Base-by-base conservation (phyloP, 2,329 filamentous ascomycete species). In the Fonsecaea pugnacius region DNA sequence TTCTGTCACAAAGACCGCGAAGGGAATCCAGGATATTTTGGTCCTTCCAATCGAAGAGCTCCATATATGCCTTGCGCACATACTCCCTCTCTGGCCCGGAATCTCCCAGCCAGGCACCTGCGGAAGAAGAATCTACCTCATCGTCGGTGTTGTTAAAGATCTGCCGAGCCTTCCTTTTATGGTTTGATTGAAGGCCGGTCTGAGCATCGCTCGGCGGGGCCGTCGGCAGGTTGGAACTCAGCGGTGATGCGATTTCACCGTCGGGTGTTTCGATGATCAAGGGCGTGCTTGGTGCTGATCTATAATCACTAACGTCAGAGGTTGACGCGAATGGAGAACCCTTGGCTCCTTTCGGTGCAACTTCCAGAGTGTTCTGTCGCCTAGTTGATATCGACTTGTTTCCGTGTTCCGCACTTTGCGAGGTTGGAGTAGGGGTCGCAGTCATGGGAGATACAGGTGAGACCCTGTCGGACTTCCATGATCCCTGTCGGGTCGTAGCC, bases 51-150 rank as follows among this genome's bases (percentile, higher is more conserved):
- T 97, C 89, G 75, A 94, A 97, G 10, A 97, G 81, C 66, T 92
- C 88, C 90, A 99, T 96, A 77, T 96, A 99, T 0, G 94, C 94
- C 69, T 83, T 82, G 55, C 87, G 78, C n/a, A 85, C 80, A 62
- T 79, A 78, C 48, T 78, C 78, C 70, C 84, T 84, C 50, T 83
- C 79, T 7, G 80, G 75, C 14, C 82, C 84, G 30, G 80, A 75
- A 69, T 95, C 91, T 70, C 95, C 95, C 78, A 97, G 88, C 88
- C 92, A 96, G 32, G 92, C 85, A 30, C 93, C 92, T 16, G 93
- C 92, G 74, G 90, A 89, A 35, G 89, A 87, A 73, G 91, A 92
- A 46, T 84, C 84, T 24, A 95, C 88, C 65, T 93, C 90, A 58
- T 91, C 88, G 73, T 96, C 92, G 65, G 89, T 87, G 43, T 93